Evolutionary conservation across 352 stramenopile genomes (phyloP).

Genomic region (Plasmopara viticola): DNA sequence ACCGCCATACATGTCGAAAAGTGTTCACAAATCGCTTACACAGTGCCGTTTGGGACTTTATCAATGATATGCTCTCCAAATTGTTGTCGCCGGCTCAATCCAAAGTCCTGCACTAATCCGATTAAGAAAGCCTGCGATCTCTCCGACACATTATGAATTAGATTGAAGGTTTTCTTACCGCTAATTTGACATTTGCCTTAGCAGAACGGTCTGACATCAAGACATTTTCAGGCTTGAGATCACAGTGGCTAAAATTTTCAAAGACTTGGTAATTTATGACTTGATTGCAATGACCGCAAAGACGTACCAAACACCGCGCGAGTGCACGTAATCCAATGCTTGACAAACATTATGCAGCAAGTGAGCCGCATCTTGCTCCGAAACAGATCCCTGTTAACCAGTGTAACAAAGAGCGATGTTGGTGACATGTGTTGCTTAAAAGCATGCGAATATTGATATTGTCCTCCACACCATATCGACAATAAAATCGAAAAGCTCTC

Average conservation of each 20-base stretch:
- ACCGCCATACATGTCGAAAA: too few relatives aligned
- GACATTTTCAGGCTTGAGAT: slow-evolving; percentile 75
- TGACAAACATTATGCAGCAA: slow-evolving; percentile 56
- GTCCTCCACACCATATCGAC: slow-evolving; percentile 40
- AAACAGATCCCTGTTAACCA: slow-evolving; percentile 51
- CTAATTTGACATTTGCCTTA: slow-evolving; percentile 63
- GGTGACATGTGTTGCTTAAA: background rate
- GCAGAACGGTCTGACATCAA: slow-evolving; percentile 51
- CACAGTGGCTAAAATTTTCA: slow-evolving; percentile 40
- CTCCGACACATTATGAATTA: background rate
- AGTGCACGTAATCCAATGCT: slow-evolving; percentile 65
- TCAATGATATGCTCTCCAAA: slow-evolving; percentile 45
- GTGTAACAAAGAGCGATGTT: background rate
- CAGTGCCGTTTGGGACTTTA: slow-evolving; percentile 50
- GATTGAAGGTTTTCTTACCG: slow-evolving; percentile 24
- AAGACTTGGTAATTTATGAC: slow-evolving; percentile 4
- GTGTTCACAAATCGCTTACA: slow-evolving; percentile 28
- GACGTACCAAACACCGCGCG: slow-evolving; percentile 52
- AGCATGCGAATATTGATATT: background rate
- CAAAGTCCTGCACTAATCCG: slow-evolving; percentile 50
- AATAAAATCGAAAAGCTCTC: slow-evolving; percentile 80
- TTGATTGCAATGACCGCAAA: background rate
- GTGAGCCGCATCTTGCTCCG: slow-evolving; percentile 61
- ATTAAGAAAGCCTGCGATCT: background rate
- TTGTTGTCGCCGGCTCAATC: slow-evolving; percentile 41